These are phyloP conservation scores for Auricularia cornea DNA, from an alignment of 768 basidiomycete genomes.

Conservation along the genomic window DNA sequence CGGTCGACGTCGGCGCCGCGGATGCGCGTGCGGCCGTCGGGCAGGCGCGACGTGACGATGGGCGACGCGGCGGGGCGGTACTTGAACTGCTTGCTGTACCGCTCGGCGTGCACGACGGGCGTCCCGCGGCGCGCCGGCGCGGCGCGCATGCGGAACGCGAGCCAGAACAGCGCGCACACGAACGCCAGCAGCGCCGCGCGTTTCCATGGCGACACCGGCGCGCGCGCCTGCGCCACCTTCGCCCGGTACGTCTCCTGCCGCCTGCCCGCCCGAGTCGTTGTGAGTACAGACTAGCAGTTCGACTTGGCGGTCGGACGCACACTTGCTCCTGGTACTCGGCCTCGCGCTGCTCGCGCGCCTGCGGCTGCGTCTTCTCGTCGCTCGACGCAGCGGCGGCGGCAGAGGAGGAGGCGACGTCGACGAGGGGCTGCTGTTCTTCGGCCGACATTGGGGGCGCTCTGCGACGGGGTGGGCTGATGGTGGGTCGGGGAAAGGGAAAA, in stretches of 20 bases:
- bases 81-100: constrained; percentile 80
- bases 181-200: constrained; percentile 36
- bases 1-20: constrained; percentile 44
- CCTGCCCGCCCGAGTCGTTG: too few relatives aligned
- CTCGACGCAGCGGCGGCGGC: too few relatives aligned
- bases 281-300: too few relatives aligned
- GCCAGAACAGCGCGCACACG: constrained; percentile 36
- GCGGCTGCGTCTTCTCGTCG: too few relatives aligned
- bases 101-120: constrained; percentile 50
- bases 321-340: too few relatives aligned
- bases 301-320: too few relatives aligned
- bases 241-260: too few relatives aligned
- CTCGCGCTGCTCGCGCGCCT: too few relatives aligned
- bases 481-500: not conserved
- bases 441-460: too few relatives aligned
- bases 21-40: constrained; percentile 58
- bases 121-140: constrained; percentile 23
- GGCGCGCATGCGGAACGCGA: constrained; percentile 30
- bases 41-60: constrained; percentile 65
- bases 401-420: too few relatives aligned
- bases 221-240: too few relatives aligned
- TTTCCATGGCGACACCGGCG: constrained; percentile 36
- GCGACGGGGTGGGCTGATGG: not conserved
- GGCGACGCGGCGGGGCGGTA: constrained; percentile 82
- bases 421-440: too few relatives aligned